phyloP scores from a whole-genome alignment of 306 rosid genomes.

The Delonix regia region DNA sequence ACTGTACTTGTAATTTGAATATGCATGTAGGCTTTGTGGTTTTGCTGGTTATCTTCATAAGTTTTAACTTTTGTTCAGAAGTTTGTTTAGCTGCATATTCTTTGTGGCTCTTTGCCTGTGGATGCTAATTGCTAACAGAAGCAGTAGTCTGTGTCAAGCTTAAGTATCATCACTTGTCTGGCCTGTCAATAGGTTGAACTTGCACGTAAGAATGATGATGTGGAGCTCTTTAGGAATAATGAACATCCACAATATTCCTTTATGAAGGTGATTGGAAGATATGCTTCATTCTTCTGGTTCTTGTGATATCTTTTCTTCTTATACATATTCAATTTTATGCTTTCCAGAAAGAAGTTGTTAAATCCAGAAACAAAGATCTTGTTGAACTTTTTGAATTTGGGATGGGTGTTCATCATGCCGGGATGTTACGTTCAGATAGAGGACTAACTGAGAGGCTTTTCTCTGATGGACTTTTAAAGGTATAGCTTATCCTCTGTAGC shows the following conservation, averaged over 20 bases:
- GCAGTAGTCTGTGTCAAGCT: conserved; percentile 25
- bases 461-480: conserved; percentile 92
- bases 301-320: conserved; percentile 3
- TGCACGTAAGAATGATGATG: conserved; percentile 69
- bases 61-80: background rate
- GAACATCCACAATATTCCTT: conserved; percentile 69
- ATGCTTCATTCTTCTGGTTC: conserved; percentile 28
- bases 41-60: background rate
- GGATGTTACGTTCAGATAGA: conserved; percentile 96
- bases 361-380: conserved; percentile 94
- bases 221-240: conserved; percentile 72
- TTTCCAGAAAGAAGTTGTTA: conserved; percentile 81
- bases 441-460: conserved; percentile 94
- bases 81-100: background rate
- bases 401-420: conserved; percentile 95
- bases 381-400: conserved; percentile 88
- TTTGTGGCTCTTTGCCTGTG: conserved; percentile 3
- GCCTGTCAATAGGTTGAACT: conserved; percentile 70
- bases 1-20: background rate
- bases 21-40: background rate
- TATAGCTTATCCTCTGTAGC: conserved; percentile 35
- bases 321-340: conserved; percentile 40
- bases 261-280: conserved; percentile 59
- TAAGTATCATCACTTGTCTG: conserved; percentile 33
- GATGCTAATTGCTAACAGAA: conserved; percentile 11